Evolutionary conservation across 495 filamentous ascomycete genomes (phyloP).

Genomic region (Podospora appendiculata): DNA sequence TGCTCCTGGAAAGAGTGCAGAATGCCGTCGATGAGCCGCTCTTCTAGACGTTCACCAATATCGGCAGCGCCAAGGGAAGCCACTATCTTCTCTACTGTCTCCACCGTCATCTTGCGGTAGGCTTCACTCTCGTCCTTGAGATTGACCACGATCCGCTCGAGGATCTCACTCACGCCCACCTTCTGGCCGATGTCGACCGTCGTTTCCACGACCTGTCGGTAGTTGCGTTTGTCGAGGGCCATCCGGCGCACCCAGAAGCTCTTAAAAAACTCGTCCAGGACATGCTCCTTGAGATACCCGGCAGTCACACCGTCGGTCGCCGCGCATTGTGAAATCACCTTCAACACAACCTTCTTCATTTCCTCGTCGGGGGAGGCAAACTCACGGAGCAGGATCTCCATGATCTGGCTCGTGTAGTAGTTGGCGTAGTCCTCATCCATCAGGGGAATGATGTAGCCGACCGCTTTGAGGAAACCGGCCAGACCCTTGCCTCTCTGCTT

Average conservation of each 20-base stretch:
- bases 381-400: constrained; percentile 95
- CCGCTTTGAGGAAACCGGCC: constrained; percentile 93
- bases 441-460: constrained; percentile 95
- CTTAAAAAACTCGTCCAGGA: constrained; percentile 95
- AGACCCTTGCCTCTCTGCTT: constrained; percentile 96
- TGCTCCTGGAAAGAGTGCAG: constrained; percentile 97
- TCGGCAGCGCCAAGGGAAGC: constrained; percentile 89
- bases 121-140: constrained; percentile 97
- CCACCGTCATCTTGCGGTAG: constrained; percentile 98
- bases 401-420: constrained; percentile 97
- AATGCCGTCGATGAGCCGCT: constrained; percentile 92
- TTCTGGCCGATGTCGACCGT: constrained; percentile 97
- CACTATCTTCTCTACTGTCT: constrained; percentile 93
- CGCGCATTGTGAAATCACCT: constrained; percentile 96
- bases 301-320: constrained; percentile 92
- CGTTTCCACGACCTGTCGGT: constrained; percentile 94
- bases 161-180: constrained; percentile 89
- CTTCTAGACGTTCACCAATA: constrained; percentile 85
- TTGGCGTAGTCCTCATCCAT: constrained; percentile 99
- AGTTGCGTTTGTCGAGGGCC: constrained; percentile 95
- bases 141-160: constrained; percentile 87
- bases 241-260: constrained; percentile 97
- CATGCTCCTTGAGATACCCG: constrained; percentile 87
- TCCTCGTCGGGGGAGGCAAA: constrained; percentile 97
- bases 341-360: constrained; percentile 99